Evolutionary conservation across 2,329 filamentous ascomycete species (phyloP).

Genomic region (Pseudopyrenochaeta lycopersici): DNA sequence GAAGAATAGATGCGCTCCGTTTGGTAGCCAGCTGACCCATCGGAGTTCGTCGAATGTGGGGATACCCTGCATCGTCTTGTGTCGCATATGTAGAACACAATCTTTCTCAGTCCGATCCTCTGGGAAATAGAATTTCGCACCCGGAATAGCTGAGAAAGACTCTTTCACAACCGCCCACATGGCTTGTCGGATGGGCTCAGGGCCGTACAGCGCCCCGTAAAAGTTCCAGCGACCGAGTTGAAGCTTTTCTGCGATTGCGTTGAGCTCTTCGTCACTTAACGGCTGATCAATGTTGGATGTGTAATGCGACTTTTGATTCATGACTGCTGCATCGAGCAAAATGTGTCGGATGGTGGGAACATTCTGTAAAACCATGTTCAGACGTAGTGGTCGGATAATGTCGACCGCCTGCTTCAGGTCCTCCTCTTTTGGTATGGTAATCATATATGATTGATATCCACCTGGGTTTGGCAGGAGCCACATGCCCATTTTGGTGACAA

Average conservation of each 20-base stretch:
- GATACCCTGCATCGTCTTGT: slow-evolving; percentile 24
- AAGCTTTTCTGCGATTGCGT: slow-evolving; percentile 52
- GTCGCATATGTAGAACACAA: slow-evolving; percentile 39
- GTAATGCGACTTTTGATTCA: slow-evolving; percentile 48
- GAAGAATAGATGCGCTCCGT: slow-evolving; percentile 56
- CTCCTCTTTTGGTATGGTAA: slow-evolving; percentile 59
- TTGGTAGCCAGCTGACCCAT: slow-evolving; percentile 49
- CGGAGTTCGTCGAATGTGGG: slow-evolving; percentile 47
- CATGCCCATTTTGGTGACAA: slow-evolving; percentile 50
- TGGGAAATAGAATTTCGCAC: slow-evolving; percentile 46
- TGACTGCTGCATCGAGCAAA: slow-evolving; percentile 52
- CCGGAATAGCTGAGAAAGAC: slow-evolving; percentile 43
- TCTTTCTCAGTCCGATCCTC: slow-evolving; percentile 43
- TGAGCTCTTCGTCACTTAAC: slow-evolving; percentile 52
- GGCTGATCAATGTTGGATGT: slow-evolving; percentile 30
- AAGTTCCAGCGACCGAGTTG: slow-evolving; percentile 58
- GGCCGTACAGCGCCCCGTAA: slow-evolving; percentile 53
- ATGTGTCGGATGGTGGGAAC: slow-evolving; percentile 54
- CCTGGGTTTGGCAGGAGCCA: slow-evolving; percentile 63
- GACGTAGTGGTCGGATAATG: slow-evolving; percentile 54
- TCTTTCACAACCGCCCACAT: slow-evolving; percentile 47
- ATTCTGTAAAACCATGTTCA: slow-evolving; percentile 55
- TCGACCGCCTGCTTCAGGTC: slow-evolving; percentile 60
- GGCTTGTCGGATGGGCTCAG: slow-evolving; percentile 32
- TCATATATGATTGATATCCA: slow-evolving; percentile 40